Percentiles rank a stretch among this genome's conserved stretches.
These are phyloP conservation scores for Phoenix dactylifera DNA, from an alignment of 176 grass and related monocot species.

Conservation along the genomic window DNA sequence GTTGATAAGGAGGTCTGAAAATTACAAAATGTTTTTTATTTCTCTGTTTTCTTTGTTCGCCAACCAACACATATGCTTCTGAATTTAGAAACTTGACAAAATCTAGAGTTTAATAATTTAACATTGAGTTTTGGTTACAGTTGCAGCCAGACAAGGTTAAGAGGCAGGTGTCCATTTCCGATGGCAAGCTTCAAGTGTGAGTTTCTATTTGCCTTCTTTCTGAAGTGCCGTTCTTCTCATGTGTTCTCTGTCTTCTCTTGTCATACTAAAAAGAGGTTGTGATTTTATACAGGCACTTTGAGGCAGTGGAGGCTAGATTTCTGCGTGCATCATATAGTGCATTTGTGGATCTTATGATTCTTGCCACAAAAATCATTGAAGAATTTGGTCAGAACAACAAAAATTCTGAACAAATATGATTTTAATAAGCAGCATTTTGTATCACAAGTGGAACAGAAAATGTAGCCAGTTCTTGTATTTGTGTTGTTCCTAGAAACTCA, in stretches of 20 bases:
- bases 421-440: no score
- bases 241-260: slow-evolving; percentile 1
- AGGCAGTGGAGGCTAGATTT: slow-evolving; percentile 77
- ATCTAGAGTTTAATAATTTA: no score
- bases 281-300: slow-evolving; percentile 38
- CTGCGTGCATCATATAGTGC: slow-evolving; percentile 68
- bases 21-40: background rate
- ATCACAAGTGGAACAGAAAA: no score
- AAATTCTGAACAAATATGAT: no score
- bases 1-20: slow-evolving; percentile 63
- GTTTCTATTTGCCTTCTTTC: slow-evolving; percentile 13
- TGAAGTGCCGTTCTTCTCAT: background rate
- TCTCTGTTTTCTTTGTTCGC: background rate
- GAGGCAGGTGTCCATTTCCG: slow-evolving; percentile 55
- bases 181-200: slow-evolving; percentile 68
- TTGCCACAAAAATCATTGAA: slow-evolving; percentile 70
- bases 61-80: no score
- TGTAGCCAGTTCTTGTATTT: no score
- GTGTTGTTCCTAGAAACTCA: no score
- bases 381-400: slow-evolving; percentile 30
- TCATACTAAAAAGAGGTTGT: no score
- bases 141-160: slow-evolving; percentile 84
- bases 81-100: no score
- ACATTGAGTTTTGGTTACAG: slow-evolving; percentile 29
- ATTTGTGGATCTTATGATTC: slow-evolving; percentile 65